Evolutionary conservation across 2,329 filamentous ascomycete genomes (phyloP).

Genomic region (Chrysoporthe cubensis): DNA sequence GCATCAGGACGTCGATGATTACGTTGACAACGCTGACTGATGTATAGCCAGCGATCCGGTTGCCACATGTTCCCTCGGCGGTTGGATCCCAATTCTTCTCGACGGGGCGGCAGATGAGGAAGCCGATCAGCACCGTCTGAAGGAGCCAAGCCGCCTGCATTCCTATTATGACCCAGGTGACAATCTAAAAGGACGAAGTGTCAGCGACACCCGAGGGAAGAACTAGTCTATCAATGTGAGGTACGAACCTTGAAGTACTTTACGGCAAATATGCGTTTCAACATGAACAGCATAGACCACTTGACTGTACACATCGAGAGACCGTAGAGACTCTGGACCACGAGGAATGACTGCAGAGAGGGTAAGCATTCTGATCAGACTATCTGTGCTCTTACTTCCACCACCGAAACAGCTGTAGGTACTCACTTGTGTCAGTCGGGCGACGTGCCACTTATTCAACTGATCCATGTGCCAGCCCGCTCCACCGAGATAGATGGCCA

Average conservation of each 20-base stretch:
- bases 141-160: slow-evolving; percentile 24
- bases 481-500: slow-evolving; percentile 17
- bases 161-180: slow-evolving; percentile 20
- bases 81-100: slow-evolving; percentile 34
- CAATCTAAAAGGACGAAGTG: not conserved
- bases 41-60: slow-evolving; percentile 43
- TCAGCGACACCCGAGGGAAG: not conserved
- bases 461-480: slow-evolving; percentile 21
- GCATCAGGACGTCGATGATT: slow-evolving; percentile 43
- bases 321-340: slow-evolving; percentile 18
- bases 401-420: not conserved
- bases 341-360: slow-evolving; percentile 16
- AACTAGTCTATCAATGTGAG: not conserved
- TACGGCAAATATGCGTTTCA: slow-evolving; percentile 26
- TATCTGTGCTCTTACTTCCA: not conserved
- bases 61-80: slow-evolving; percentile 40
- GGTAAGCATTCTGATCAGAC: not conserved
- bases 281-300: slow-evolving; percentile 26
- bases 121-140: slow-evolving; percentile 25
- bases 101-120: slow-evolving; percentile 36
- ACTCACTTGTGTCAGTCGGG: slow-evolving; percentile 23
- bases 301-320: slow-evolving; percentile 24
- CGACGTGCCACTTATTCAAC: slow-evolving; percentile 17
- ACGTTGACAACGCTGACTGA: slow-evolving; percentile 46
- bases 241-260: slow-evolving; percentile 18